phyloP scores from a whole-genome alignment of 1,139 yeast genomes.

The Suhomyces panamericanus region DNA sequence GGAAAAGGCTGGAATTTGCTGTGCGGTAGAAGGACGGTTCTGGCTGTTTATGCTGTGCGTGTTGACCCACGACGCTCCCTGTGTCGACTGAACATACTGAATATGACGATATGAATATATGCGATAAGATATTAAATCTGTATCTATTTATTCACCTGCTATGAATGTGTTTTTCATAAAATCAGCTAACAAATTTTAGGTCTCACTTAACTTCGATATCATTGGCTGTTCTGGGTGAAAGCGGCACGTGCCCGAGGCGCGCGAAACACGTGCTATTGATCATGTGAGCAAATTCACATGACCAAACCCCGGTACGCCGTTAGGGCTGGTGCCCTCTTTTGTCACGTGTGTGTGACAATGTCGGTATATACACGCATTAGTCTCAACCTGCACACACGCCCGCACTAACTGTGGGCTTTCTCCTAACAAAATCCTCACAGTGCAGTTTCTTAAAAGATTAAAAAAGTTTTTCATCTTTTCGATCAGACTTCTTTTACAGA shows the following conservation, averaged over 20 bases:
- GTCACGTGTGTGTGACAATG: not conserved
- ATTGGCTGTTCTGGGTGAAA: conserved; percentile 12
- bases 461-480: conserved; percentile 17
- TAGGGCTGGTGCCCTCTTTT: conserved; percentile 5
- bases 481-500: conserved; percentile 15
- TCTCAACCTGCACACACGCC: conserved; percentile 1
- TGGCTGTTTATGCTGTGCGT: not conserved
- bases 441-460: conserved; percentile 12
- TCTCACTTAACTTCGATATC: conserved; percentile 12
- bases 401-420: conserved; percentile 6
- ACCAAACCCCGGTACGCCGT: not conserved
- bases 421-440: conserved; percentile 13
- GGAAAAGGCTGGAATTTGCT: not conserved
- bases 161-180: conserved; percentile 12
- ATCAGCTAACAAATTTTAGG: conserved; percentile 18
- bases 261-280: conserved; percentile 3
- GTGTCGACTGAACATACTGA: conserved; percentile 9
- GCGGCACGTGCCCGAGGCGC: not conserved
- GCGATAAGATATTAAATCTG: conserved; percentile 11
- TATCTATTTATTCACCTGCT: conserved; percentile 12
- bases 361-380: not conserved
- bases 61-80: not conserved
- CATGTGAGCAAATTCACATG: conserved; percentile 1
- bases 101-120: conserved; percentile 10
- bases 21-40: not conserved